phyloP scores from a whole-genome alignment of 139 green algal genomes.

The Chlamydomonas incerta region DNA sequence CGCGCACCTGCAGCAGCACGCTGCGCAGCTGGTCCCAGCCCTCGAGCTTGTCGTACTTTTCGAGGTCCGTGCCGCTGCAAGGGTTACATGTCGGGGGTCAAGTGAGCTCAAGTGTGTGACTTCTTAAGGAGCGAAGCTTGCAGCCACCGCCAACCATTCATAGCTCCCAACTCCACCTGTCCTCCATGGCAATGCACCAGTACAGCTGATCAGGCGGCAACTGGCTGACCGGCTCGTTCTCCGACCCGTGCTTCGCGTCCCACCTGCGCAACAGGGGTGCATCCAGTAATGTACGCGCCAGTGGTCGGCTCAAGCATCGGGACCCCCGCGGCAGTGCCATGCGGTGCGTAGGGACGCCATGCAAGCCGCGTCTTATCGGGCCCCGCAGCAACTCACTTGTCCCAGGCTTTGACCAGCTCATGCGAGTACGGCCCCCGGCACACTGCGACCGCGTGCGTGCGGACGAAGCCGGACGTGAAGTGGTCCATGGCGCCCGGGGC shows the following conservation, averaged over 20 bases:
- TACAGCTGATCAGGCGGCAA: constrained; percentile 54
- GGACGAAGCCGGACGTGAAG: constrained; percentile 24
- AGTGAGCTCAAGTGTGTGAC: too few relatives aligned
- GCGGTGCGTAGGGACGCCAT: too few relatives aligned
- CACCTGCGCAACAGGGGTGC: too few relatives aligned
- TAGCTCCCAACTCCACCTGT: constrained; percentile 7
- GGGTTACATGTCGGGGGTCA: too few relatives aligned
- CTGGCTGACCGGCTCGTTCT: constrained; percentile 78
- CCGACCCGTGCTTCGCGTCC: constrained; percentile 60
- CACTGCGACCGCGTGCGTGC: constrained; percentile 59
- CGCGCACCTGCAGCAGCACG: constrained; percentile 95
- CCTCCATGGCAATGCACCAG: constrained; percentile 55
- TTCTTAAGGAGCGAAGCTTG: too few relatives aligned
- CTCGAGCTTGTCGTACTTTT: constrained; percentile 76
- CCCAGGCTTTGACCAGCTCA: constrained; percentile 66
- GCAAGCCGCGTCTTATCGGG: too few relatives aligned
- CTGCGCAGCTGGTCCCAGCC: constrained; percentile 78
- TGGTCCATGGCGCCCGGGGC: neutral
- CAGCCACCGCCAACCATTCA: too few relatives aligned
- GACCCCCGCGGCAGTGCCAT: too few relatives aligned
- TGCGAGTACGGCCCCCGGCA: constrained; percentile 63
- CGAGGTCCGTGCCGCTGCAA: constrained; percentile 92
- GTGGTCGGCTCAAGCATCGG: too few relatives aligned
- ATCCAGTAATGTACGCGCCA: too few relatives aligned
- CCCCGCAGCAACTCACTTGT: constrained; percentile 64